phyloP scores from a whole-genome alignment of 345 rosid species.

The Ceriops decandra region DNA sequence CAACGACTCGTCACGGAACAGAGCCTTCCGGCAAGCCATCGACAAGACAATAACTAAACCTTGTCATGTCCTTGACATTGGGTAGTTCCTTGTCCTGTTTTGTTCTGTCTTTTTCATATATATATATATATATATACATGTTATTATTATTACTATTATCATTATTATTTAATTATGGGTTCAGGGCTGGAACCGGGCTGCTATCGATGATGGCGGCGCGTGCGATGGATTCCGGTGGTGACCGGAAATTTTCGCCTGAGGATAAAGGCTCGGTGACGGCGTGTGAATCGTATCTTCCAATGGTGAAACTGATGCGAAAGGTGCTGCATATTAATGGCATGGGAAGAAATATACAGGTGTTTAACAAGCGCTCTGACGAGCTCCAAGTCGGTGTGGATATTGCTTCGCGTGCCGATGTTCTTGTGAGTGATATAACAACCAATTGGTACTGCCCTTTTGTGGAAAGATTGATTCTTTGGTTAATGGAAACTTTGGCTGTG shows the following conservation, averaged over 20 bases:
- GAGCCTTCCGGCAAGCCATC: constrained; percentile 52
- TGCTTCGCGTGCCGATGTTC: constrained; percentile 66
- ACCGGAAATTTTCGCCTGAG: not conserved
- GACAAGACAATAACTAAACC: constrained; percentile 58
- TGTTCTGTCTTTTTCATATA: not conserved
- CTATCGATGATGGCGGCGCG: constrained; percentile 92
- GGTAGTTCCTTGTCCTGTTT: constrained; percentile 37
- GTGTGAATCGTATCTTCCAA: constrained; percentile 89
- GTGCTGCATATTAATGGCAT: constrained; percentile 64
- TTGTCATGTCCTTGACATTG: constrained; percentile 86
- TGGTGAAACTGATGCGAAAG: constrained; percentile 88
- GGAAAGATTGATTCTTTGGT: not conserved
- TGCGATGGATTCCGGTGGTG: constrained; percentile 42
- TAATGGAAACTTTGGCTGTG: not conserved
- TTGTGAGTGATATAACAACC: constrained; percentile 45
- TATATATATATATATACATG: not conserved
- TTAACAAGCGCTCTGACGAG: constrained; percentile 85
- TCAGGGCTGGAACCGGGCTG: constrained; percentile 95
- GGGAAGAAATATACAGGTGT: constrained; percentile 47
- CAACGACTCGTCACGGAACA: constrained; percentile 56
- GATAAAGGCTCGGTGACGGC: constrained; percentile 59
- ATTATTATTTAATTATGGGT: not conserved
- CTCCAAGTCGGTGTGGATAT: constrained; percentile 59
- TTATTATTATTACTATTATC: not conserved
- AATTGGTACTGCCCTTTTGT: not conserved